Conservation (phyloP, 352 stramenopile genomes). For the Pythium sp. region DNA sequence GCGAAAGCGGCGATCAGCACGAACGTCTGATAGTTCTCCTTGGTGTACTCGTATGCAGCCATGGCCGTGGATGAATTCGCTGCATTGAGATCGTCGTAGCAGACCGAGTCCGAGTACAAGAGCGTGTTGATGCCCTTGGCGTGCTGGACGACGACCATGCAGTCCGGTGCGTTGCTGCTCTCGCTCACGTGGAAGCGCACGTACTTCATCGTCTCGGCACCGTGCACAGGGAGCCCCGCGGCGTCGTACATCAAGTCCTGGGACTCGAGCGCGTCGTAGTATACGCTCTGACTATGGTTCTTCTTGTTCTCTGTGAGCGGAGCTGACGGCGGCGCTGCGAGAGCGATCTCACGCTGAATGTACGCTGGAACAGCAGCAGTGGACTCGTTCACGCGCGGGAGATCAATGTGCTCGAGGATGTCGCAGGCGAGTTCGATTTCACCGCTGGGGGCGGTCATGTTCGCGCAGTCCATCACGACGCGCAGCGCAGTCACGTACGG, state of each 20-base stretch:
- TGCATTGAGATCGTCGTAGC: conserved; percentile 33
- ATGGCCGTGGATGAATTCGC: conserved; percentile 20
- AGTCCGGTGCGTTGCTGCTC: conserved; percentile 34
- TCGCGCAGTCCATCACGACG: conserved; percentile 61
- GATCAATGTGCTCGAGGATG: conserved; percentile 52
- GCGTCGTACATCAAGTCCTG: conserved; percentile 40
- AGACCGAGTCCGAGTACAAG: conserved; percentile 52
- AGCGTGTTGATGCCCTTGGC: conserved; percentile 41
- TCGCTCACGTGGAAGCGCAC: conserved; percentile 46
- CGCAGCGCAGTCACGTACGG: conserved; percentile 55
- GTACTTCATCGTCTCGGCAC: conserved; percentile 42
- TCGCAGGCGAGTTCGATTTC: conserved; percentile 36
- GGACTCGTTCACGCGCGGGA: conserved; percentile 48
- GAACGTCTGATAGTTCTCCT: conserved; percentile 34
- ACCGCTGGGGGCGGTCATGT: conserved; percentile 22
- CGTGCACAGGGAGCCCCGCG: conserved; percentile 11
- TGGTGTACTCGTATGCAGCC: conserved; percentile 29
- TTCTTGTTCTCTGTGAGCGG: conserved; percentile 17
- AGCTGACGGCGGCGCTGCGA: conserved; percentile 27
- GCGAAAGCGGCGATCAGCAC: conserved; percentile 35
- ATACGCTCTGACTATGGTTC: conserved; percentile 40
- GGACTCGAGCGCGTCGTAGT: conserved; percentile 52
- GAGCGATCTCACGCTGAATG: conserved; percentile 45
- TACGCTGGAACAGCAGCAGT: conserved; percentile 28
- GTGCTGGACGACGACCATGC: conserved; percentile 50